Conservation (phyloP, 176 grass and related monocot genomes). For the Triticum dicoccoides region DNA sequence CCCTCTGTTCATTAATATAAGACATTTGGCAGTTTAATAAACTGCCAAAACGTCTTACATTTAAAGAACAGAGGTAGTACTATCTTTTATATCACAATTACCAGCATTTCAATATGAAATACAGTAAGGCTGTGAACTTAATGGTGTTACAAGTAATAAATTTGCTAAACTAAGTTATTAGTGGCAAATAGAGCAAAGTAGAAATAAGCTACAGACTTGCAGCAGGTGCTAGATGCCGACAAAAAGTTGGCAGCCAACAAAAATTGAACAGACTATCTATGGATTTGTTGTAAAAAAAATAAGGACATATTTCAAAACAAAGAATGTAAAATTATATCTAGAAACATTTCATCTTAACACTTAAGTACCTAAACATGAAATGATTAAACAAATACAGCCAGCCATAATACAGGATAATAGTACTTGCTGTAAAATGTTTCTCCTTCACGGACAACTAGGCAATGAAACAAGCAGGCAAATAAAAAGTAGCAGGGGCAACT, state of each 20-base stretch:
- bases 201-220: not conserved
- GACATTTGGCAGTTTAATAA: too few relatives aligned
- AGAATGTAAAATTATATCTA: not conserved
- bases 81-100: not conserved
- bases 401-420: not conserved
- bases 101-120: not conserved
- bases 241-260: not conserved
- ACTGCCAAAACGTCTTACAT: too few relatives aligned
- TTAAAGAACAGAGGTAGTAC: too few relatives aligned
- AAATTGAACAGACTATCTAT: not conserved
- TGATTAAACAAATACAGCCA: not conserved
- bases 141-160: constrained; percentile 13
- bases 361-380: not conserved
- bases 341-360: not conserved
- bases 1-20: too few relatives aligned
- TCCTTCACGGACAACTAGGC: not conserved
- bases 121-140: not conserved
- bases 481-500: not conserved
- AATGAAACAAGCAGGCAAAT: not conserved
- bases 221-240: not conserved
- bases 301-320: not conserved
- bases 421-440: not conserved
- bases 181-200: constrained; percentile 2
- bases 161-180: not conserved
- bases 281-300: not conserved